Conservation (phyloP, 1,139 yeast species). For the Candida sojae region DNA sequence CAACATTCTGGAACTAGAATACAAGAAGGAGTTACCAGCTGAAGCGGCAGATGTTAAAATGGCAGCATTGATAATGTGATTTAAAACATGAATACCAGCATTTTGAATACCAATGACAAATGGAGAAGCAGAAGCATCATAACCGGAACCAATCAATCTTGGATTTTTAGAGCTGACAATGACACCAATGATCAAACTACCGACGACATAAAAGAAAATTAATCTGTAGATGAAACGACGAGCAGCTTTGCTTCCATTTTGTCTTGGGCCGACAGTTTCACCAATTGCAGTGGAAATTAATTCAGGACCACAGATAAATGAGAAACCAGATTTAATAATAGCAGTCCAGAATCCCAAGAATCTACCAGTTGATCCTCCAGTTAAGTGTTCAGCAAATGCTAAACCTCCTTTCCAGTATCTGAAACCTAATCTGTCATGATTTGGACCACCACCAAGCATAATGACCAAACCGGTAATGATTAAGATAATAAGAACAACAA, state of each 20-base stretch:
- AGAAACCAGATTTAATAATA: slow-evolving; percentile 41
- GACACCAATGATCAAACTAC: slow-evolving; percentile 50
- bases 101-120: slow-evolving; percentile 54
- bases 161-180: slow-evolving; percentile 38
- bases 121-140: slow-evolving; percentile 51
- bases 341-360: slow-evolving; percentile 42
- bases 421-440: slow-evolving; percentile 60
- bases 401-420: slow-evolving; percentile 68
- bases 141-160: slow-evolving; percentile 32
- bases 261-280: slow-evolving; percentile 47
- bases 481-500: slow-evolving; percentile 38
- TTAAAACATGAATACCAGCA: slow-evolving; percentile 61
- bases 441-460: slow-evolving; percentile 56
- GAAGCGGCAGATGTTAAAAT: slow-evolving; percentile 69
- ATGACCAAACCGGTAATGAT: slow-evolving; percentile 45
- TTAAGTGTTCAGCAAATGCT: slow-evolving; percentile 42
- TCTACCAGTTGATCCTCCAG: slow-evolving; percentile 60
- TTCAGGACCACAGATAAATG: slow-evolving; percentile 43
- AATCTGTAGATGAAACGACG: slow-evolving; percentile 49
- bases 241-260: slow-evolving; percentile 48
- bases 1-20: slow-evolving; percentile 68
- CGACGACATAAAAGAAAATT: slow-evolving; percentile 47
- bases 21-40: slow-evolving; percentile 66
- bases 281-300: slow-evolving; percentile 40
- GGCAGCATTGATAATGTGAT: slow-evolving; percentile 69